Evolutionary conservation across 352 stramenopile genomes (phyloP).

Genomic region (Phytophthora hibernalis): DNA sequence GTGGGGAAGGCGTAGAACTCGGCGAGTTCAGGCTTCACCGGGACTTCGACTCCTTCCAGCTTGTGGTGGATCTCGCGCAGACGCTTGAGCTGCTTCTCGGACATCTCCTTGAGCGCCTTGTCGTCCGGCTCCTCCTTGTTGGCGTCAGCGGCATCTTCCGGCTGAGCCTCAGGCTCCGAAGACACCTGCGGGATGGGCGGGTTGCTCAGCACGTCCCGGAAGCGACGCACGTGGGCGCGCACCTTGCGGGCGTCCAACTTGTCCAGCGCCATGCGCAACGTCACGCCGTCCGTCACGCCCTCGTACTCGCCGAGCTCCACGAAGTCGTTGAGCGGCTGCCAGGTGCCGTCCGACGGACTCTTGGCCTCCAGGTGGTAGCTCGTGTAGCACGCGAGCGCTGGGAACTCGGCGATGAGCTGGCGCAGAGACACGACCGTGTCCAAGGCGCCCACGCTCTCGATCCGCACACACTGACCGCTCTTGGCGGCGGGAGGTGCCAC

Average conservation of each 20-base stretch:
- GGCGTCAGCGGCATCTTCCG: slow-evolving; percentile 15
- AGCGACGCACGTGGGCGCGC: slow-evolving; percentile 80
- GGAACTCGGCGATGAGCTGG: slow-evolving; percentile 87
- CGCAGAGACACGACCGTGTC: slow-evolving; percentile 87
- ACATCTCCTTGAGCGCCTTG: slow-evolving; percentile 77
- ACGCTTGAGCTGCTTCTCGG: slow-evolving; percentile 81
- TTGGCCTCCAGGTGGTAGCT: slow-evolving; percentile 85
- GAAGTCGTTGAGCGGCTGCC: slow-evolving; percentile 82
- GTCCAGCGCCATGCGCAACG: slow-evolving; percentile 85
- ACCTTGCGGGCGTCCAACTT: slow-evolving; percentile 90
- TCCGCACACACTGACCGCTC: slow-evolving; percentile 44
- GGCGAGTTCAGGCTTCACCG: slow-evolving; percentile 60
- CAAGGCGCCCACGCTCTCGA: slow-evolving; percentile 75
- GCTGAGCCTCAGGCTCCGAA: slow-evolving; percentile 31
- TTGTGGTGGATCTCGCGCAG: slow-evolving; percentile 87
- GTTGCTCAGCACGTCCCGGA: slow-evolving; percentile 85
- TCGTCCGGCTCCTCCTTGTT: slow-evolving; percentile 44
- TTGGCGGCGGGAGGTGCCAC: slow-evolving; percentile 53
- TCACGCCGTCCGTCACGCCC: slow-evolving; percentile 62
- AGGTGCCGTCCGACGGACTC: slow-evolving; percentile 32
- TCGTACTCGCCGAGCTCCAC: slow-evolving; percentile 88
- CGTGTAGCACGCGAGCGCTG: slow-evolving; percentile 83
- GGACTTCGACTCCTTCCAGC: slow-evolving; percentile 78
- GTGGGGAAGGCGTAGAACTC: slow-evolving; percentile 76
- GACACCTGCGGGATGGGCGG: slow-evolving; percentile 77